These are phyloP conservation scores for Pseudogymnoascus sp. DNA, from an alignment of 2,329 filamentous ascomycete genomes.

Conservation along the genomic window DNA sequence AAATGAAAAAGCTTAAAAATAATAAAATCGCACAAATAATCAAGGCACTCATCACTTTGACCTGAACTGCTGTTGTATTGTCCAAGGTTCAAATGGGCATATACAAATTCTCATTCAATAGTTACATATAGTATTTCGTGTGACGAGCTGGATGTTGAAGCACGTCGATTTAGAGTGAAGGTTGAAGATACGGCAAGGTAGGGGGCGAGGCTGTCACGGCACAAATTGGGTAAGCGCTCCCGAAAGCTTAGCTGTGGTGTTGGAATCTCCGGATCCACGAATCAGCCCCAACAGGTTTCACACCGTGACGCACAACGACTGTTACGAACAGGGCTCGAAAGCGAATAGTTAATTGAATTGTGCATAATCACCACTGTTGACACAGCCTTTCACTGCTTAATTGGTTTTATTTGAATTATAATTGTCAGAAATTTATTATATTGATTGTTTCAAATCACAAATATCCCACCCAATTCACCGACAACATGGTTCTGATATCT, in stretches of 20 bases:
- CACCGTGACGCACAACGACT: neutral
- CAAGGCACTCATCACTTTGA: neutral
- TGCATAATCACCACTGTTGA: neutral
- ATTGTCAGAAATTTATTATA: neutral
- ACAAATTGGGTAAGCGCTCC: conserved; percentile 5
- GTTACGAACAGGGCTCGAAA: neutral
- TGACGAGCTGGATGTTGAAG: neutral
- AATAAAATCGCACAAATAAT: conserved; percentile 2
- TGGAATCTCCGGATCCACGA: no score
- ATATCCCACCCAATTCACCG: neutral
- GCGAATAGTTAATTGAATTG: neutral
- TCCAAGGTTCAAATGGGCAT: neutral
- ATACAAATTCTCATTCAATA: neutral
- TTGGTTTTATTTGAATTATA: neutral
- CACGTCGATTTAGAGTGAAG: neutral
- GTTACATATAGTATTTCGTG: neutral
- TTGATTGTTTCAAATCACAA: neutral
- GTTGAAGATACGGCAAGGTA: neutral
- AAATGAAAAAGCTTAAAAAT: neutral
- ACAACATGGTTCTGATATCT: conserved; percentile 41
- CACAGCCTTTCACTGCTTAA: neutral
- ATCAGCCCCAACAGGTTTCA: no score
- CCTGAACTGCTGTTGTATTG: neutral
- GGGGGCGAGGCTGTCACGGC: neutral
- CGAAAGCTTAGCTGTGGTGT: neutral